Evolutionary conservation across 345 rosid species (phyloP).

Genomic region (Isatis tinctoria): DNA sequence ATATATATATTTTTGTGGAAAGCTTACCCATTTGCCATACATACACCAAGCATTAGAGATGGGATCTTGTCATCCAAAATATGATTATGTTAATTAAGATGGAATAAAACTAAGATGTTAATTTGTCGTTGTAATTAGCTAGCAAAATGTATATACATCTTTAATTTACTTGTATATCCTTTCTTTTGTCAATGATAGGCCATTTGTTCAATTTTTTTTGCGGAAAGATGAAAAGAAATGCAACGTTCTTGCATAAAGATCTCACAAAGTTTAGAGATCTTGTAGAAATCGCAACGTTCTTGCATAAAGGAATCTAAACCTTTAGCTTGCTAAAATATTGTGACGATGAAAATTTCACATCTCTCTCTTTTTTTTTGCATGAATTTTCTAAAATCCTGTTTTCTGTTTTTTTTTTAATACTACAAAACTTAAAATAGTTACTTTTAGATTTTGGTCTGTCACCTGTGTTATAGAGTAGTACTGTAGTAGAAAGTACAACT

Average conservation of each 20-base stretch:
- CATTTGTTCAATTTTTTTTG: neutral
- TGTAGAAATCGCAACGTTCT: neutral
- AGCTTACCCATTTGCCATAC: slow-evolving; percentile 14
- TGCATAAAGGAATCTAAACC: neutral
- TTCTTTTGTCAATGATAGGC: neutral
- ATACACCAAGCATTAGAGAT: slow-evolving; percentile 8
- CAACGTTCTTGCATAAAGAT: neutral
- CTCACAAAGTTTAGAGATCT: too few relatives aligned
- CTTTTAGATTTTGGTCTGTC: too few relatives aligned
- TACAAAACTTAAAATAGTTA: too few relatives aligned
- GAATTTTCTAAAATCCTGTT: neutral
- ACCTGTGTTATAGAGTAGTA: too few relatives aligned
- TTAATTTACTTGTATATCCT: neutral
- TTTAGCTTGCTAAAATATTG: too few relatives aligned
- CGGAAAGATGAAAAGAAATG: neutral
- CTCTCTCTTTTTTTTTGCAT: too few relatives aligned
- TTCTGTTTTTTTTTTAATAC: too few relatives aligned
- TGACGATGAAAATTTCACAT: too few relatives aligned
- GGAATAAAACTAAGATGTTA: neutral
- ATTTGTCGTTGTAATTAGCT: neutral
- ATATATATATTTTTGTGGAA: slow-evolving; percentile 1
- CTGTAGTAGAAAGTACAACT: too few relatives aligned
- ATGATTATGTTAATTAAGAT: neutral
- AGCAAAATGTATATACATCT: neutral
- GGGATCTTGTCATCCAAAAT: neutral